These are phyloP conservation scores for Metarhizium robertsii DNA, from an alignment of 2,329 filamentous ascomycete species.

Conservation along the genomic window DNA sequence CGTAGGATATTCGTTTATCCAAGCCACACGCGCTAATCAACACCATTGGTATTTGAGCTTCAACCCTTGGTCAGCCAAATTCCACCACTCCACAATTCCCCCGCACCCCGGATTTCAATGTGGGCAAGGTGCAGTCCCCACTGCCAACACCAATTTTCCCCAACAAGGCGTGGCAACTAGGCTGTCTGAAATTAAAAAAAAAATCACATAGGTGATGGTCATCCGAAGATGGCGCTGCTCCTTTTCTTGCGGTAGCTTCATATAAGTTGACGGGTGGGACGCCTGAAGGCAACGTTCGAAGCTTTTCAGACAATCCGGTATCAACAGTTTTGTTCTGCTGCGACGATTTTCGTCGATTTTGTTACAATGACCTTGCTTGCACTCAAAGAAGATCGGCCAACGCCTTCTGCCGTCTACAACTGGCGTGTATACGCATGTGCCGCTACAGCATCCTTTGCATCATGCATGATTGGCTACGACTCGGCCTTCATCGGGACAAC, in stretches of 20 bases:
- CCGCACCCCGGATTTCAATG: slow-evolving; percentile 2
- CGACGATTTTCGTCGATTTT: neutral
- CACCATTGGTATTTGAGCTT: neutral
- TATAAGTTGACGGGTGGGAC: neutral
- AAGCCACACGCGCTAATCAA: neutral
- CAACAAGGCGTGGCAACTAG: neutral
- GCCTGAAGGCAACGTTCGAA: neutral
- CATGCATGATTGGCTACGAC: slow-evolving; percentile 53
- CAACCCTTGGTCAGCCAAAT: no score
- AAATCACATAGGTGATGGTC: neutral
- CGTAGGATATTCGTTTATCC: slow-evolving; percentile 1
- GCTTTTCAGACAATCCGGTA: neutral
- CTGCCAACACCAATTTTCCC: neutral
- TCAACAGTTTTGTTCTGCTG: neutral
- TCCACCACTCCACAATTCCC: neutral
- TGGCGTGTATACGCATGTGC: slow-evolving; percentile 50
- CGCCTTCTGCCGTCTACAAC: slow-evolving; percentile 49
- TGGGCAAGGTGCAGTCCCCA: neutral
- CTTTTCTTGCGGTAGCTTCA: neutral
- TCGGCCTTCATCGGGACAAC: slow-evolving; percentile 74
- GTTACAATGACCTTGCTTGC: slow-evolving; percentile 35
- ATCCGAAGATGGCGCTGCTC: neutral
- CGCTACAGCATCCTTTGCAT: slow-evolving; percentile 44
- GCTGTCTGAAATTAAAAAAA: neutral
- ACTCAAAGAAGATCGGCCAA: slow-evolving; percentile 47